These are phyloP conservation scores for Nicotiana knightiana DNA, from an alignment of 257 asterid species.

Conservation along the genomic window DNA sequence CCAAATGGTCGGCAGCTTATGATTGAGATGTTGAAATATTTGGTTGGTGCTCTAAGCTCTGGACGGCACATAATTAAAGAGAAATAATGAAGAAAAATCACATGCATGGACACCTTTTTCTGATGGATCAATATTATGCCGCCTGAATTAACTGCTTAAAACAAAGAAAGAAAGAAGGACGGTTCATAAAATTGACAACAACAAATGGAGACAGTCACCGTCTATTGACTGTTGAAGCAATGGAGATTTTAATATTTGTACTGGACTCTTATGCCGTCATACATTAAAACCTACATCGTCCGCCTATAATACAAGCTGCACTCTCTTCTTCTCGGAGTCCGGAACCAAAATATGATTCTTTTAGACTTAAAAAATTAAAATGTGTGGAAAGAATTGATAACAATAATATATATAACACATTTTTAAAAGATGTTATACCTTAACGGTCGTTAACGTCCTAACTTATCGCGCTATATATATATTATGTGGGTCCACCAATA, in stretches of 20 bases:
- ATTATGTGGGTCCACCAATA: too few species aligned
- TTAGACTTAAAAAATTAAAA: too few species aligned
- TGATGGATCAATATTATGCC: background rate
- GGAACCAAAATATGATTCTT: too few species aligned
- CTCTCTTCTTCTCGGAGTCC: background rate
- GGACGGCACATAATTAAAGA: background rate
- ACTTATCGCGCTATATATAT: too few species aligned
- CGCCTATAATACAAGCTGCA: background rate
- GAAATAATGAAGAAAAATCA: background rate
- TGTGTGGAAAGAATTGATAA: too few species aligned
- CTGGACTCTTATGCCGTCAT: constrained; percentile 8
- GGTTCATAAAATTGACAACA: background rate
- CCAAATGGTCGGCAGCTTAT: constrained; percentile 4
- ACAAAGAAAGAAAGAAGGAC: background rate
- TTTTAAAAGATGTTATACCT: too few species aligned
- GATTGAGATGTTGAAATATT: background rate
- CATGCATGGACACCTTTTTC: background rate
- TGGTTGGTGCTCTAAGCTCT: background rate
- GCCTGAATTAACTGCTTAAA: background rate
- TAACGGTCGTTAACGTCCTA: too few species aligned
- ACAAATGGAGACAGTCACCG: background rate
- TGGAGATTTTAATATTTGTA: background rate
- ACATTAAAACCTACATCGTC: background rate
- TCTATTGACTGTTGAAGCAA: background rate
- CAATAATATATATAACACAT: too few species aligned